A percentile compares a stretch with the other conserved stretches of the same genome.
Evolutionary conservation across 495 filamentous ascomycete genomes (phyloP).

Genomic region (Friedmanniomyces simplex): DNA sequence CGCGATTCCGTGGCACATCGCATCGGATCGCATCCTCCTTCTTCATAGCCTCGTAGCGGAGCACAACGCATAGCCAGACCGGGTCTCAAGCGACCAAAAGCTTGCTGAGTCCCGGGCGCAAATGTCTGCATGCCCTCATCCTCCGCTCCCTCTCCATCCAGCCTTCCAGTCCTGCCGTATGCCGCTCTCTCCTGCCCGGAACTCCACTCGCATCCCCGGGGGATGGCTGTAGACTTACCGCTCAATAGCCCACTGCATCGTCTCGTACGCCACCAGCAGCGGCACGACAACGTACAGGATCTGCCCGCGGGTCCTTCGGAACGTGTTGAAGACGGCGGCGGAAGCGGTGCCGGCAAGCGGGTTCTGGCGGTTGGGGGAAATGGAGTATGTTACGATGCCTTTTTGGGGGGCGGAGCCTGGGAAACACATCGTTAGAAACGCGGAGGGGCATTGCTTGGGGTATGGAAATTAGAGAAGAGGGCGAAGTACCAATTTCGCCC

Average conservation of each 20-base stretch:
- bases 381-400: conserved; percentile 45
- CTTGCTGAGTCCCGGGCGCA: too few species aligned
- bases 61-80: too few species aligned
- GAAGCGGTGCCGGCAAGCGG: conserved; percentile 43
- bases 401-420: conserved; percentile 37
- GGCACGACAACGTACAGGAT: conserved; percentile 76
- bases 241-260: conserved; percentile 79
- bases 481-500: conserved; percentile 58
- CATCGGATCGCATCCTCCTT: too few species aligned
- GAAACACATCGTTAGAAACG: background rate
- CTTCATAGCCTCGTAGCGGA: too few species aligned
- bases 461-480: background rate
- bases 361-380: conserved; percentile 43
- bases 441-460: background rate
- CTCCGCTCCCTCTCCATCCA: too few species aligned
- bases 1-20: too few species aligned
- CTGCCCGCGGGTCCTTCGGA: conserved; percentile 51
- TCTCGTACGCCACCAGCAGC: conserved; percentile 59
- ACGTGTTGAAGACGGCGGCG: conserved; percentile 54
- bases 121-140: too few species aligned
- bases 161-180: background rate
- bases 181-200: background rate
- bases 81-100: too few species aligned
- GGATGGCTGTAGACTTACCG: conserved; percentile 46
- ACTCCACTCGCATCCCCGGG: background rate